phyloP scores from a whole-genome alignment of 257 asterid species.

The Penstemon davidsonii region DNA sequence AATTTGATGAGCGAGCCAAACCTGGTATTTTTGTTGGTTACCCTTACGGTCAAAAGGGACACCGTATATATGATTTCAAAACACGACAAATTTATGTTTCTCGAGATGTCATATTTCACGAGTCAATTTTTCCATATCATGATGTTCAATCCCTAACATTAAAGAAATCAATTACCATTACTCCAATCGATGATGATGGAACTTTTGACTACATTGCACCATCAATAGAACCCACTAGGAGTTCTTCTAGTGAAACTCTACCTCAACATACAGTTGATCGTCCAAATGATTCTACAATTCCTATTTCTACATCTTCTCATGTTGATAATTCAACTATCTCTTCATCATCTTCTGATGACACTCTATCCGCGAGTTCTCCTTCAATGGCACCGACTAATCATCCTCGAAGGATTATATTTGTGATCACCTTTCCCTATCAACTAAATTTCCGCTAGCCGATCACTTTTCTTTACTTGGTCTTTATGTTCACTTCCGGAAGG shows the following conservation, averaged over 20 bases:
- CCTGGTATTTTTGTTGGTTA: not conserved
- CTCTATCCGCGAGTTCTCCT: not conserved
- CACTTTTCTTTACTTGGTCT: not conserved
- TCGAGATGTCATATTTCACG: not conserved
- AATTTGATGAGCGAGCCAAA: not conserved
- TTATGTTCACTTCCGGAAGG: not conserved
- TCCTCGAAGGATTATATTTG: not conserved
- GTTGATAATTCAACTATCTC: not conserved
- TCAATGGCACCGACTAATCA: not conserved
- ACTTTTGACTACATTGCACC: slow-evolving; percentile 4
- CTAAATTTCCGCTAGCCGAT: no score
- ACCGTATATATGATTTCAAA: not conserved
- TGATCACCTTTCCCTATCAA: not conserved
- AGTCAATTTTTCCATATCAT: not conserved
- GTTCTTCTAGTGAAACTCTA: not conserved
- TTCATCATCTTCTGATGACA: not conserved
- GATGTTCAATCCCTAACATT: not conserved
- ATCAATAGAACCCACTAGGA: not conserved
- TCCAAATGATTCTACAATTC: no score
- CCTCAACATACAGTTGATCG: no score
- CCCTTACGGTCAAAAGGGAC: not conserved
- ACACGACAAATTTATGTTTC: not conserved
- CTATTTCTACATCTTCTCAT: not conserved
- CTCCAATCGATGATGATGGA: slow-evolving; percentile 8
- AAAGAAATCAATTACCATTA: not conserved